These are phyloP conservation scores for Notholithocarpus densiflorus DNA, from an alignment of 306 rosid genomes.

Conservation along the genomic window DNA sequence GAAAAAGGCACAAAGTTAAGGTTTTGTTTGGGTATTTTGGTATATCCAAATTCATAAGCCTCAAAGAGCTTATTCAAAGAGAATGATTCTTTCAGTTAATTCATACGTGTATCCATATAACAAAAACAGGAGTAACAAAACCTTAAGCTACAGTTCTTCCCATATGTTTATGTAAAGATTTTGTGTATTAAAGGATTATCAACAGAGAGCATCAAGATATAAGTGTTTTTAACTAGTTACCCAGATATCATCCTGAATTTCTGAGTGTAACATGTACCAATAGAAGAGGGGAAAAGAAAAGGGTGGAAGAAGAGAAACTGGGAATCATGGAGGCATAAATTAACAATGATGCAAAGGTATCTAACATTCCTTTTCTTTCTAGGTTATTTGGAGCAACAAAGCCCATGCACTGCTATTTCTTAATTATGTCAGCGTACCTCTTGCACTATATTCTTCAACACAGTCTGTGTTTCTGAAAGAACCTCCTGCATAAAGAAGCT, in stretches of 20 bases:
- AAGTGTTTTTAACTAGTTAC: background rate
- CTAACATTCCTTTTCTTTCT: background rate
- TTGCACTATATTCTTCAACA: slow-evolving; percentile 65
- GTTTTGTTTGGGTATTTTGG: background rate
- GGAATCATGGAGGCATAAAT: background rate
- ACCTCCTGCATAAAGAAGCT: slow-evolving; percentile 99
- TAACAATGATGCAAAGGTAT: background rate
- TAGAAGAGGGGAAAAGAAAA: background rate
- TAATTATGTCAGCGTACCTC: slow-evolving; percentile 52
- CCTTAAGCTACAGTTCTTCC: background rate
- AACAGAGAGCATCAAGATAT: background rate
- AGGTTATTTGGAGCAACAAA: background rate
- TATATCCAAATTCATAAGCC: background rate
- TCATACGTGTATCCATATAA: background rate
- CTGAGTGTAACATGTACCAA: background rate
- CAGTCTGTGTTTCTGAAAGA: slow-evolving; percentile 81
- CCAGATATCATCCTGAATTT: background rate
- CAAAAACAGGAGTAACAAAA: background rate
- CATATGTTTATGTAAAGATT: background rate
- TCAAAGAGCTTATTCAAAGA: background rate
- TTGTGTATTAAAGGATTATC: background rate
- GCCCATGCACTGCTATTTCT: background rate
- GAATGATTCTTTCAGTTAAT: background rate
- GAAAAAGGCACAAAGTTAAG: background rate
- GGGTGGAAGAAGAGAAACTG: background rate